Base-by-base conservation (phyloP, 345 rosid species). In the Lumnitzera racemosa region DNA sequence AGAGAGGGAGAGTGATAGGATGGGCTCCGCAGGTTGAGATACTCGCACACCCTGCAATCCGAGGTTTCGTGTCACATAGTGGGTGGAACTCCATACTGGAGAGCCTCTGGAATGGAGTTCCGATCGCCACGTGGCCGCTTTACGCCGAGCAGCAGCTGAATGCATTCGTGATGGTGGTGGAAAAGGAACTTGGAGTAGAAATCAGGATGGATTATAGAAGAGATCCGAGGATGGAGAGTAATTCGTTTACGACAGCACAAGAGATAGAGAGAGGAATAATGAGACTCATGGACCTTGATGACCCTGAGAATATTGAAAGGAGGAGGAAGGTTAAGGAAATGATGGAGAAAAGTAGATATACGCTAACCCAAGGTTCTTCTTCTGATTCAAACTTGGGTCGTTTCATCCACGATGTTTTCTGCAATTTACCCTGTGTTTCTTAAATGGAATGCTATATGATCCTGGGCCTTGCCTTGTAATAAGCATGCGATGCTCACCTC, bases 81-180 rank as follows among this genome's bases (percentile, higher is more conserved):
- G 85, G 85, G 10, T 84, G 90, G 90, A 81, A 84, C 47, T 84
- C 87, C 0, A 67, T 54, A 0, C 63, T 75, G 11, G 87, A 84
- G 62, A 74, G 81, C 52, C 2, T 84, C 16, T 79, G 87, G 90
- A 72, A 57, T 55, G 80, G 73, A 0, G 79, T 80, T 15, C 90
- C 83, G 0, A 53, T 77, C 0, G 77, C 80, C 25, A 52, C 86
- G 59, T 81, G 84, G 84, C 89, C 89, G 0, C 47, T 81, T 51
- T 73, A 74, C 46, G 84, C 71, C 0, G 86, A 83, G 66, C 86
- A 78, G 23, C 86, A 80, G 15, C 17, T 83, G 1, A 80, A 78
- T 17, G 89, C 86, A 4, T 84, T 77, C 13, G 50, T 62, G 46
- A 15, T 79, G 61, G 83, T 77, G 59, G 59, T 13, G 27, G 89